Base-by-base conservation (phyloP, 441 rosid genomes). In the Omphalea diandra region DNA sequence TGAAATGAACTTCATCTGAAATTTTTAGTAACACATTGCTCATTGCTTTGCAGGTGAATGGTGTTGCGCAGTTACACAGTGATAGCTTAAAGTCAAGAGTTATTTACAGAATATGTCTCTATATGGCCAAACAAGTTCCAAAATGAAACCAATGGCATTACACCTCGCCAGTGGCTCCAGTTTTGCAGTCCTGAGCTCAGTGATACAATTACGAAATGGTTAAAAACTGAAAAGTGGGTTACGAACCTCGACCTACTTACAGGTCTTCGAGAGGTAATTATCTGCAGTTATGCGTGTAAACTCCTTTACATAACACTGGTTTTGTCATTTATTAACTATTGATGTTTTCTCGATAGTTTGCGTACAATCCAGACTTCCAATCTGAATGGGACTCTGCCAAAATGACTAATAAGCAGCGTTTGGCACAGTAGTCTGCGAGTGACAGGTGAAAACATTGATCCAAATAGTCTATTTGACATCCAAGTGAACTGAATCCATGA, bases 401-500 rank as follows among this genome's bases (percentile, higher is more conserved):
- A 82, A 85, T 90, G 89, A 91, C 97, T 38, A 86, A 84, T 77
- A 95, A 95, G 83, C 81, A 82, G 83, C 94, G 91, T 35, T 79
- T 95, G 87, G 93, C 95, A 31, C 81, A 78, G 69, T 95, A 90
- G 93, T 79, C 47, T 76, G 79, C 91, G 72, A 66, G 97, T 88
- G 64, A 93, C 93, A 15, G 97, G 98, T 75, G 95, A 74, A 74
- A 87, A 73, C 76, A 84, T 95, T 70, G 97, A 95, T 75, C 82
- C 97, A 54, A 84, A n/a, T n/a, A n/a, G n/a, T n/a, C n/a, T n/a
- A n/a, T n/a, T n/a, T n/a, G 99, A 95, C 82, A 95, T 93, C 73
- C 97, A 93, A 86, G 92, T 95, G 72, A 95, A 95, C 85, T 96
- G 98, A 75, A 95, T 95, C 77, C 99, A 95, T 75, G 99, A 95